Percentiles rank a stretch among this genome's conserved stretches.
Evolutionary conservation across 2,329 filamentous ascomycete species (phyloP).

Genomic region (Hyphodiscus sp.): DNA sequence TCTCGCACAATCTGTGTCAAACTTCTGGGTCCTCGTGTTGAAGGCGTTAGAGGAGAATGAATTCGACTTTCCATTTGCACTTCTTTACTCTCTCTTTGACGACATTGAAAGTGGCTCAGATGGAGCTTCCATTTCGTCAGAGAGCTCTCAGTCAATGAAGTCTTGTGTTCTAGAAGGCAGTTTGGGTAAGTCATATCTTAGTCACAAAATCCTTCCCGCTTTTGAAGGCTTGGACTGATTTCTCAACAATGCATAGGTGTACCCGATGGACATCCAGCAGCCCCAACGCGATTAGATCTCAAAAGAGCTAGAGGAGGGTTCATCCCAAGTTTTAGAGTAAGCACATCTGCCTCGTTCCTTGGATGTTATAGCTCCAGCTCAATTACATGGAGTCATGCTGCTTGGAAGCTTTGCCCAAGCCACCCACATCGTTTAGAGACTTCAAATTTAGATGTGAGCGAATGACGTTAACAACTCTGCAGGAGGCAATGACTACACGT

Average conservation of each 20-base stretch:
- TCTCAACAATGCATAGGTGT: conserved; percentile 48
- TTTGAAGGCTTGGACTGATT: too few relatives aligned
- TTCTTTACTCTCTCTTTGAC: conserved; percentile 70
- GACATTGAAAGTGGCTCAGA: conserved; percentile 47
- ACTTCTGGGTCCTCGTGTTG: conserved; percentile 66
- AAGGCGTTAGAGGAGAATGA: conserved; percentile 65
- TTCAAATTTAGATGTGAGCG: too few relatives aligned
- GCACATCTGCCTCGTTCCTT: too few relatives aligned
- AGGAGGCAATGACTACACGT: conserved; percentile 63
- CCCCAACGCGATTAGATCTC: conserved; percentile 58
- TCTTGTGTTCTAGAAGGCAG: conserved; percentile 63
- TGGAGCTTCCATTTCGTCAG: conserved; percentile 64
- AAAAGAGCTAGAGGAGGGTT: conserved; percentile 65
- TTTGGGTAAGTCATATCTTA: too few relatives aligned
- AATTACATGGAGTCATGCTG: too few relatives aligned
- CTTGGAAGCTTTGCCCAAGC: too few relatives aligned
- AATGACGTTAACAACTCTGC: conserved; percentile 14
- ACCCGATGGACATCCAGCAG: conserved; percentile 54
- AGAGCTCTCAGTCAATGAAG: conserved; percentile 53
- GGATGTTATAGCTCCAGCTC: too few relatives aligned
- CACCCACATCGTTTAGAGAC: too few relatives aligned
- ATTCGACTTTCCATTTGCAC: conserved; percentile 66
- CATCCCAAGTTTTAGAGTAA: conserved; percentile 55
- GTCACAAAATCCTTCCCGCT: too few relatives aligned
- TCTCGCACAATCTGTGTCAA: conserved; percentile 60